A percentile compares a stretch with the other conserved stretches of the same genome.
Conservation (phyloP, 176 grass and related monocot species). For the Zizania latifolia region DNA sequence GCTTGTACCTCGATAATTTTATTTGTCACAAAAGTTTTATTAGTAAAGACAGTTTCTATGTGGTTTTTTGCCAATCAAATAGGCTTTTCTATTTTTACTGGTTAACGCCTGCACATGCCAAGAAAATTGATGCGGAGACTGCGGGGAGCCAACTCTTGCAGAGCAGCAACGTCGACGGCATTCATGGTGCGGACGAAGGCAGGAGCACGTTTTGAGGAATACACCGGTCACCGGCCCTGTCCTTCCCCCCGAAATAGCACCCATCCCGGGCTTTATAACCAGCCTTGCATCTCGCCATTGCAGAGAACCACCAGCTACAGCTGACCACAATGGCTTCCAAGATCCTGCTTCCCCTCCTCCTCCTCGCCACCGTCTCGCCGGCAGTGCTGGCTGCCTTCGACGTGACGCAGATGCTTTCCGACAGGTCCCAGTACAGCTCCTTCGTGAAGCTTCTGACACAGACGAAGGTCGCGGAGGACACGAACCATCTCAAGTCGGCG, state of each 20-base stretch:
- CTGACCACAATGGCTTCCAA: neutral
- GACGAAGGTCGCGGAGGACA: constrained; percentile 9
- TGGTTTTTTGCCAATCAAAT: neutral
- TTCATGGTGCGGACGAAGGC: neutral
- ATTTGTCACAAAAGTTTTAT: too few species aligned
- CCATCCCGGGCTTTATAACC: neutral
- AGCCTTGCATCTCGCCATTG: neutral
- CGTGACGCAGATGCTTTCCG: constrained; percentile 1
- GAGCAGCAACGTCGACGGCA: neutral
- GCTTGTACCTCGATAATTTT: too few species aligned
- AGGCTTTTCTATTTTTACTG: neutral
- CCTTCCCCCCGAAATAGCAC: constrained; percentile 19
- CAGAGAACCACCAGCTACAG: too few species aligned
- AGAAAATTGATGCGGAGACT: neutral
- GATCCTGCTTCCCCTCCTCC: constrained; percentile 7
- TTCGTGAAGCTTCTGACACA: constrained; percentile 17
- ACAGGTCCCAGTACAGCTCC: constrained; percentile 13
- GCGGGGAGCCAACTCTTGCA: neutral
- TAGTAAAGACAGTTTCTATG: too few species aligned
- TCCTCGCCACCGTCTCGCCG: neutral
- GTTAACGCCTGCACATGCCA: neutral
- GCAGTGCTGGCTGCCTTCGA: constrained; percentile 10
- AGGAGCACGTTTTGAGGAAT: constrained; percentile 21
- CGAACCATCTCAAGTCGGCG: constrained; percentile 1
- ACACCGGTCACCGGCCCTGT: neutral